Percentiles rank a stretch among this genome's conserved stretches.
Evolutionary conservation across 2,329 filamentous ascomycete species (phyloP).

Genomic region (Sporothrix brunneoviolacea): DNA sequence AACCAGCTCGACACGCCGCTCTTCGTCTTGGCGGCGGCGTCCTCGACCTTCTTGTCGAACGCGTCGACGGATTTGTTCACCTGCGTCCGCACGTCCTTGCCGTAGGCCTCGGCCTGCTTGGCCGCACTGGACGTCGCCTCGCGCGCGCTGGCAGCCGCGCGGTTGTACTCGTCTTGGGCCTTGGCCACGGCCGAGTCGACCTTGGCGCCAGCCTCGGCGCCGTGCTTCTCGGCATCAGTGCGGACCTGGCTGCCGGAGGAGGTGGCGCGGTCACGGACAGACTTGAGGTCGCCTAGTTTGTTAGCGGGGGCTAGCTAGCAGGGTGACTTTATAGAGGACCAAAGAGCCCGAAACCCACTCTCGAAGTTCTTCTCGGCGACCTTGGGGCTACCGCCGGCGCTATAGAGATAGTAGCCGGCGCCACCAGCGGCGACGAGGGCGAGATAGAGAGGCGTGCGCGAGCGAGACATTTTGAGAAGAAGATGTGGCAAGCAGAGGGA

Average conservation of each 20-base stretch:
- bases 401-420: conserved; percentile 86
- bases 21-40: conserved; percentile 75
- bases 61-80: conserved; percentile 70
- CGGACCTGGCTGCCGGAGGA: conserved; percentile 60
- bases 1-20: conserved; percentile 81
- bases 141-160: conserved; percentile 48
- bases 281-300: conserved; percentile 65
- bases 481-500: background rate
- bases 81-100: conserved; percentile 52
- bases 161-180: conserved; percentile 47
- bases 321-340: background rate
- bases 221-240: conserved; percentile 57
- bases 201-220: conserved; percentile 56
- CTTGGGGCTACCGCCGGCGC: conserved; percentile 71
- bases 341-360: conserved; percentile 48
- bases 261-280: conserved; percentile 58
- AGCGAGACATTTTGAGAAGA: conserved; percentile 37
- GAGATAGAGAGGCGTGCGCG: conserved; percentile 42
- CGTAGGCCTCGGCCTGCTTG: conserved; percentile 63
- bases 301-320: no score
- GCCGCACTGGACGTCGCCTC: conserved; percentile 74
- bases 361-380: conserved; percentile 81
- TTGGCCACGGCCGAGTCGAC: conserved; percentile 63
- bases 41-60: conserved; percentile 75
- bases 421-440: conserved; percentile 60